Evolutionary conservation across 2,329 filamentous ascomycete species (phyloP), one percentile per base, ranked within the genome.

Genomic region (Aspergillus sp.): DNA sequence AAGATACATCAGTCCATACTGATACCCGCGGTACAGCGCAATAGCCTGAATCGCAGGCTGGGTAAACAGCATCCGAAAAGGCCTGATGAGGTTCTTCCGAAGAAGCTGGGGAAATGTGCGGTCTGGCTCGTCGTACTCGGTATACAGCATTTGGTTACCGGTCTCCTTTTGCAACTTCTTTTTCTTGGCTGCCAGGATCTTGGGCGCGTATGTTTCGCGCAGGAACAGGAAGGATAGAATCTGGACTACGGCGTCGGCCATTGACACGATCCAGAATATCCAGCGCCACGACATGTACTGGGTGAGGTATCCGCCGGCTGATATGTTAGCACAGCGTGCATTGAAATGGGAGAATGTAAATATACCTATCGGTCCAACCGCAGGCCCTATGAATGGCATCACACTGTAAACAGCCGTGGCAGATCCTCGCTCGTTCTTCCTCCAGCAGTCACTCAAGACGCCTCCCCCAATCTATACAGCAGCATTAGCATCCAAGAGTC

Each of bases 181-280:
- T 47, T 84, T 84, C 69, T 86, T 87, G 25, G 77, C 71, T 17
- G 35, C 25, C 2, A 90, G 80, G 2, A 91, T 78, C 17, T 82
- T 82, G 0, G 87, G 86, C 0, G 81, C 82, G 70, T 89, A 90
- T 2, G 87, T 89, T 68, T 90, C 88, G 58, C 80, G 79, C 1
- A 87, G 77, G 60, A 87, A 81, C 66, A 87, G 81, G 49, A 90
- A 70, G 5, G 87, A 87, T 6, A 81, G 72, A 6, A 81, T 58
- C 67, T 89, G 86, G 47, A 90, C 82, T 12, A 84, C 57, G 1
- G 78, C 87, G 57, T 85, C 84, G 31, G 78, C 77, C 56, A 90
- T 87, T 1, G 85, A 84, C 0, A 85, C 87, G 0, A 84, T 79
- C 73, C 82, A 90, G 75, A 91, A 91, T 11, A 84, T 83, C 89